A percentile compares a stretch with the other conserved stretches of the same genome.
These are phyloP conservation scores for Cercospora nicotianae DNA, from an alignment of 2,329 filamentous ascomycete species.

Conservation along the genomic window DNA sequence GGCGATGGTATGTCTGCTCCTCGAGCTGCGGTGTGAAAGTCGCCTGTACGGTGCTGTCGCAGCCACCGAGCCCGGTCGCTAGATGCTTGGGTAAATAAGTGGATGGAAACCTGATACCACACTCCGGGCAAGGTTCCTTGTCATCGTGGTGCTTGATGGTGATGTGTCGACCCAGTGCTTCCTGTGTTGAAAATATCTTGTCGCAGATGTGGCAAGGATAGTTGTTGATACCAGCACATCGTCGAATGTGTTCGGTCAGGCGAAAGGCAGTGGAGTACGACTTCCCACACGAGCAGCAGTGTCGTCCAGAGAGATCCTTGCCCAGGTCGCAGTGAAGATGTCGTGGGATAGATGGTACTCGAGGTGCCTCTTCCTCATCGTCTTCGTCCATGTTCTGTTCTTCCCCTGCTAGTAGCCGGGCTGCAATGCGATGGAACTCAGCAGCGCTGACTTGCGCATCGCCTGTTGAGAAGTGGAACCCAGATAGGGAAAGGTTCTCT, in stretches of 20 bases:
- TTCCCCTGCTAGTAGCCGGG: conserved; percentile 26
- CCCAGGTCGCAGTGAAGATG: conserved; percentile 27
- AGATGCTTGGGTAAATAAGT: conserved; percentile 25
- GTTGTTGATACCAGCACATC: conserved; percentile 24
- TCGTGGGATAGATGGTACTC: conserved; percentile 4
- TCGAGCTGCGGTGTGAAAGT: conserved; percentile 20
- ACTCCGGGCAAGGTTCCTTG: conserved; percentile 27
- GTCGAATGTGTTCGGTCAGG: conserved; percentile 21
- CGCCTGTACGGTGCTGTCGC: conserved; percentile 26
- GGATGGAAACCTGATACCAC: conserved; percentile 23
- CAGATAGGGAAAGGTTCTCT: conserved; percentile 18
- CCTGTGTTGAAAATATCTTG: conserved; percentile 20
- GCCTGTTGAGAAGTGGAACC: conserved; percentile 29
- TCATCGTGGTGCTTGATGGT: conserved; percentile 21
- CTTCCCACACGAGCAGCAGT: conserved; percentile 28
- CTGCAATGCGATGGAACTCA: conserved; percentile 30
- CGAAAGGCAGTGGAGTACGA: conserved; percentile 21
- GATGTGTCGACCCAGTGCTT: conserved; percentile 20
- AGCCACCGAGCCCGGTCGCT: conserved; percentile 27
- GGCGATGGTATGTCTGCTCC: conserved; percentile 8
- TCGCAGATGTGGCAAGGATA: conserved; percentile 27
- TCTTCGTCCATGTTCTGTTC: conserved; percentile 16
- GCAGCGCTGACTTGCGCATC: conserved; percentile 24
- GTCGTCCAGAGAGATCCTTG: conserved; percentile 22
- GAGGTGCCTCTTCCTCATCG: conserved; percentile 12